Percentiles rank a stretch among this genome's conserved stretches.
Conservation (phyloP, 371 early-diverging fungal genomes). For the Apophysomyces variabilis region DNA sequence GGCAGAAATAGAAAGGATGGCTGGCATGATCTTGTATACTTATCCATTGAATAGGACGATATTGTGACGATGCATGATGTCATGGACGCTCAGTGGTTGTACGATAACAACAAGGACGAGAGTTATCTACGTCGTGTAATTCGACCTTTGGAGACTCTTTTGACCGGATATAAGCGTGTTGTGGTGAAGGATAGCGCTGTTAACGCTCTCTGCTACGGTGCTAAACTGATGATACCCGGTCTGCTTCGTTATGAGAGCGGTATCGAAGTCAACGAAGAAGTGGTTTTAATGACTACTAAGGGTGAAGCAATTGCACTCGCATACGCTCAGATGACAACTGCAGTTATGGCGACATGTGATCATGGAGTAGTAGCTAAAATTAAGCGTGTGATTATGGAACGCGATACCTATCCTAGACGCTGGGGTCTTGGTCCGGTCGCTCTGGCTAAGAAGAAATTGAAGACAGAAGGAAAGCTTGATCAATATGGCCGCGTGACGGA, state of each 20-base stretch:
- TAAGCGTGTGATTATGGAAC: conserved; percentile 99
- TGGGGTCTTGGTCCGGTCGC: conserved; percentile 98
- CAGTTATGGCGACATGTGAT: conserved; percentile 87
- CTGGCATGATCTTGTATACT: background rate
- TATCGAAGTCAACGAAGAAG: conserved; percentile 94
- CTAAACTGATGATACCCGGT: conserved; percentile 98
- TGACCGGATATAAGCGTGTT: conserved; percentile 96
- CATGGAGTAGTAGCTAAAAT: conserved; percentile 98
- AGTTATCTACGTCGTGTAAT: conserved; percentile 90
- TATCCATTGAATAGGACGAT: conserved; percentile 65
- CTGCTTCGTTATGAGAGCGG: conserved; percentile 97
- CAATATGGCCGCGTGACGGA: conserved; percentile 92
- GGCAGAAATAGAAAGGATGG: conserved; percentile 14
- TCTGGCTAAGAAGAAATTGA: conserved; percentile 94
- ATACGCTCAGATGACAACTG: conserved; percentile 96
- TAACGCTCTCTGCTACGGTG: conserved; percentile 99
- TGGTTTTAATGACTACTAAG: conserved; percentile 99
- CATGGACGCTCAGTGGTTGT: conserved; percentile 98
- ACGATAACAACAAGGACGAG: conserved; percentile 96
- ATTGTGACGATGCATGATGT: conserved; percentile 99
- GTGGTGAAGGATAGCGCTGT: conserved; percentile 99
- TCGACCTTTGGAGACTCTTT: conserved; percentile 96
- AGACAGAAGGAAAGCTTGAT: conserved; percentile 96
- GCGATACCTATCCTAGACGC: conserved; percentile 97
- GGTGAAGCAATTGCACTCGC: conserved; percentile 99